Percentiles rank a stretch among this genome's conserved stretches.
Conservation (phyloP, 2,329 filamentous ascomycete species). For the Amylocarpus encephaloides region DNA sequence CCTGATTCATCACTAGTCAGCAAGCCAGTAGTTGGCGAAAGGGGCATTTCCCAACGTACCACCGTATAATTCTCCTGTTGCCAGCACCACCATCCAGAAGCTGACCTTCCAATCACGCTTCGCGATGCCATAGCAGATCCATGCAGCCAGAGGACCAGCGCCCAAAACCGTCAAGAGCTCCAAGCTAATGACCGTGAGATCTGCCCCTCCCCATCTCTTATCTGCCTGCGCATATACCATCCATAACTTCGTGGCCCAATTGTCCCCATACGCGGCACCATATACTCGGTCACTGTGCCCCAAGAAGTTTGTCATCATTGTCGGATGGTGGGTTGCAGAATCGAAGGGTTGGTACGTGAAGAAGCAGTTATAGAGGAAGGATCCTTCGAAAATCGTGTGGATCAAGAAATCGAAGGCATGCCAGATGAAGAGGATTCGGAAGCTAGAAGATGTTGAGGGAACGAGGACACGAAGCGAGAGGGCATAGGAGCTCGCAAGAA, state of each 20-base stretch:
- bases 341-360: conserved; percentile 51
- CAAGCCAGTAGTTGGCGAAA: neutral
- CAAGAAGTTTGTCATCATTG: conserved; percentile 40
- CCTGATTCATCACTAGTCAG: conserved; percentile 34
- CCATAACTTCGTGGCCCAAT: conserved; percentile 54
- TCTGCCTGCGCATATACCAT: conserved; percentile 64
- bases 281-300: conserved; percentile 44
- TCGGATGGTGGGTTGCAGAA: conserved; percentile 33
- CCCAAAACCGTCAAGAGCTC: conserved; percentile 61
- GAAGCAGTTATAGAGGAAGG: conserved; percentile 92
- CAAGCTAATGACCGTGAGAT: conserved; percentile 56
- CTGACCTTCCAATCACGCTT: conserved; percentile 48
- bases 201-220: conserved; percentile 55
- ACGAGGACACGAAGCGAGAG: conserved; percentile 40
- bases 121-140: conserved; percentile 54
- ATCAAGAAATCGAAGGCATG: conserved; percentile 89
- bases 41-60: conserved; percentile 35
- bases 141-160: conserved; percentile 52
- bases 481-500: conserved; percentile 45
- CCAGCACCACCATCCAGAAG: conserved; percentile 58
- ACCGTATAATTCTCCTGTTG: conserved; percentile 61
- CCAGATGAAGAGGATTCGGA: conserved; percentile 83
- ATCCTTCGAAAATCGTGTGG: conserved; percentile 85
- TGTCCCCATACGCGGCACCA: conserved; percentile 48
- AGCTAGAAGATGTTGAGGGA: neutral